Percentiles rank a stretch among this genome's conserved stretches.
Evolutionary conservation across 192 early-diverging fungal genomes (phyloP).

Genomic region (Piromyces sp.): DNA sequence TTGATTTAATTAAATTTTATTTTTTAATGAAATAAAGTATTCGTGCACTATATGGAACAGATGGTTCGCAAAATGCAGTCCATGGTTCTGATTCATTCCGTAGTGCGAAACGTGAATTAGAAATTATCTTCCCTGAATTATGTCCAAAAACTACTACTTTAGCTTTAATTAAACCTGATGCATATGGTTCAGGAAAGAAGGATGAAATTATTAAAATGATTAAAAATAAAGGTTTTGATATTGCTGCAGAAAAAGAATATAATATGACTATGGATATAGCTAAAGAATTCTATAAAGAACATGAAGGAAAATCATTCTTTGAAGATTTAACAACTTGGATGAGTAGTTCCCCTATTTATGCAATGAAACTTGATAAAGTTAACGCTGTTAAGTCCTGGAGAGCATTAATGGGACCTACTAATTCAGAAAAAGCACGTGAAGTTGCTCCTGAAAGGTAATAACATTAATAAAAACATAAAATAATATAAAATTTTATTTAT

Average conservation of each 20-base stretch:
- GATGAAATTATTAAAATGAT: constrained; percentile 18
- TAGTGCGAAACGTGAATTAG: neutral
- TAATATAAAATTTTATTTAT: too few species aligned
- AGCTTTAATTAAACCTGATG: constrained; percentile 1
- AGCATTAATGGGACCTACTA: neutral
- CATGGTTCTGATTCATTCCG: constrained; percentile 5
- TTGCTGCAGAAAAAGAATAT: constrained; percentile 16
- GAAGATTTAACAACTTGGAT: neutral
- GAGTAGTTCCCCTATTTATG: constrained; percentile 1
- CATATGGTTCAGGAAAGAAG: neutral
- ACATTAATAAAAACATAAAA: too few species aligned
- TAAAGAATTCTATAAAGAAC: constrained; percentile 1
- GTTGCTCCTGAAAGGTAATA: neutral
- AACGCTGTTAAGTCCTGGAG: neutral
- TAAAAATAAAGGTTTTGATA: constrained; percentile 21
- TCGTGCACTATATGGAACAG: constrained; percentile 30
- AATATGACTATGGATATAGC: constrained; percentile 11
- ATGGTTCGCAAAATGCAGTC: constrained; percentile 32
- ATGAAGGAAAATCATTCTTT: neutral
- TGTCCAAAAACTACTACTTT: neutral
- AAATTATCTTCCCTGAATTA: neutral
- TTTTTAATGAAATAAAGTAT: constrained; percentile 9
- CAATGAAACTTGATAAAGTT: neutral
- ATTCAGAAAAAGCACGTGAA: neutral
- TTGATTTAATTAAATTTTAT: too few species aligned